Evolutionary conservation across 148 eudicot species (phyloP), one percentile per base, ranked within the genome.

Genomic region (Amaranthus cruentus): DNA sequence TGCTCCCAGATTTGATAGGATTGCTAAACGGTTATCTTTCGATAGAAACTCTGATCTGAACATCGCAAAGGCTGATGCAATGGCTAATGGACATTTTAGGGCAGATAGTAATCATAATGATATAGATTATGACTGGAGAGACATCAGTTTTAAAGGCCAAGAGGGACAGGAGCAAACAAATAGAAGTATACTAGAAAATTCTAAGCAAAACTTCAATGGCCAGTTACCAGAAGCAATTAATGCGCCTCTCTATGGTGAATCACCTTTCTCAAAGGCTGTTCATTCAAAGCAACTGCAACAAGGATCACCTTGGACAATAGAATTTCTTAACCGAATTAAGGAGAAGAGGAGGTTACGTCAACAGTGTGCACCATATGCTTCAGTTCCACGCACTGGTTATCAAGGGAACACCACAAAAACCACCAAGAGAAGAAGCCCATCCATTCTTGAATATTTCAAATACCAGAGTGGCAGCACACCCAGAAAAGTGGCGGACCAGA

Each of bases 301-400:
- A 78, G 97, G 96, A 48, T 96, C 97, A 15, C 96, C 99, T 9
- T 92, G 99, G 99, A 96, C 94, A 10, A 87, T 87, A 11, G 97
- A 92, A 66, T 96, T 96, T 79, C 88, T 96, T 0, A 96, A 96
- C 72, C 86, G 91, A 66, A 80, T 95, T 52, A 88, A 86, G 78
- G 99, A 96, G 76, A 92, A 89, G 81, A 85, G 89, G 82, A 87
- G 82, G 78, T 72, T 76, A 68, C 89, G 85, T 47, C 91, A 87
- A 75, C 92, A 86, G 69, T 82, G 78, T 74, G 81, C 73, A 77
- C 88, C 93, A 52, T 74, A 76, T 74, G 72, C 85, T 77, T 81
- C 91, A 44, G 80, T 80, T 70, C 81, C 83, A 79, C 75, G 69
- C 73, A 75, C 76, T 63, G 77, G 75, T 53, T 76, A 71, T 80